Base-by-base conservation (phyloP, 2,329 filamentous ascomycete species). In the Xylogone sp. region DNA sequence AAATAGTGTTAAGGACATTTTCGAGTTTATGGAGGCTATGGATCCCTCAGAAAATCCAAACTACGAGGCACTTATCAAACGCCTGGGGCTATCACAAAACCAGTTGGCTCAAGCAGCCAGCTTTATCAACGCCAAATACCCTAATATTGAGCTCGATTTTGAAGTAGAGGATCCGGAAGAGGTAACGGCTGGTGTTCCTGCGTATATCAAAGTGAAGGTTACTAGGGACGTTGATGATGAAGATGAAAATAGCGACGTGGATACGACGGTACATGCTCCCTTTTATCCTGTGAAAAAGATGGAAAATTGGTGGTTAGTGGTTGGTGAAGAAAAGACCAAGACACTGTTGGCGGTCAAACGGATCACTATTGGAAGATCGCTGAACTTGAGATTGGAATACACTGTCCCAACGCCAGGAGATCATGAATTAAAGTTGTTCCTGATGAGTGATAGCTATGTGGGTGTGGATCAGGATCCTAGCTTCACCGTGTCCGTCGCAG, bases 21-120 rank as follows among this genome's bases (percentile, higher is more conserved):
- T 96, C 63, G 92, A 96, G 66, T 97, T 99, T 74, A 97, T 97
- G 88, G 93, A 97, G 61, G 88, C 90, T 57, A 99, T 99, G 93
- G 94, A 96, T 67, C 92, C 93, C 2, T 87, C 90, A 1, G 93
- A 96, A 70, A 96, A 97, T 68, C 75, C 87, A 42, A 79, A 96
- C 57, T 93, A 96, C 68, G 79, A 79, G 45, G 78, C 81, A 27
- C 78, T 99, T 27, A 80, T 97, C 58, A 86, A 90, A 65, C 82
- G 84, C 3, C 80, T 99, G 39, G 84, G 85, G 7, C 78, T 99
- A 42, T 84, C 85, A 50, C 90, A 95, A 68, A 81, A 78, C 51
- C 91, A 99, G 68, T 78, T 99, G 49, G 84, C 82, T 8, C 84
- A 97, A 66, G 92, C 91, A n/a, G 94, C 94, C 16, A 84, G 85